Conservation (phyloP, 768 basidiomycete genomes). For the Asterophora parasitica region DNA sequence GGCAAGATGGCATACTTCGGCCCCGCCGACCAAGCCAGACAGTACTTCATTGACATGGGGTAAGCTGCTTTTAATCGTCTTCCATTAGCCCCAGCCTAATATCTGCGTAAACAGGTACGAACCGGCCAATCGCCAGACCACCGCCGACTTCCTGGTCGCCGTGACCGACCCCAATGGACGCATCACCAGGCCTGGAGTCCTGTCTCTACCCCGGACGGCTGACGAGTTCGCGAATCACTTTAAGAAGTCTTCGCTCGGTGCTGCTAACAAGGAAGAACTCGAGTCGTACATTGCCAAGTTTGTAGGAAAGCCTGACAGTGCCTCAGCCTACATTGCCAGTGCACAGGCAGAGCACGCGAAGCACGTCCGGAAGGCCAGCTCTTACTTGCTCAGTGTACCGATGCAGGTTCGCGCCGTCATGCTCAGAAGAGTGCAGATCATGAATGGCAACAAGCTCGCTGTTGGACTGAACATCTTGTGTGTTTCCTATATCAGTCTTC, state of each 20-base stretch:
- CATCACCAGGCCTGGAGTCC: constrained; percentile 37
- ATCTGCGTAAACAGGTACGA: constrained; percentile 32
- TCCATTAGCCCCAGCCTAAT: not conserved
- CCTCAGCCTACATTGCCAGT: constrained; percentile 40
- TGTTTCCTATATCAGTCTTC: constrained; percentile 21
- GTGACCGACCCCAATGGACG: constrained; percentile 62
- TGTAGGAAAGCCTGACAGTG: constrained; percentile 40
- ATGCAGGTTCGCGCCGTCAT: constrained; percentile 45
- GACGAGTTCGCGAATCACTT: constrained; percentile 53
- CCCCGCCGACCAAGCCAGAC: constrained; percentile 53
- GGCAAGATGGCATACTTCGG: constrained; percentile 76
- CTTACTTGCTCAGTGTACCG: constrained; percentile 40
- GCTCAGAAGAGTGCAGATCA: constrained; percentile 39
- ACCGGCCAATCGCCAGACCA: constrained; percentile 61
- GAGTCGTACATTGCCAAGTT: constrained; percentile 38
- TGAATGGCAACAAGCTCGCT: constrained; percentile 34
- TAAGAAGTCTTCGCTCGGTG: constrained; percentile 32
- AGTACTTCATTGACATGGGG: constrained; percentile 68
- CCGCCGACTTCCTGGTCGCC: constrained; percentile 58
- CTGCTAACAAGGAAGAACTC: constrained; percentile 41
- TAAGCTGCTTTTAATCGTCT: constrained; percentile 6
- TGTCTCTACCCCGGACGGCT: constrained; percentile 46
- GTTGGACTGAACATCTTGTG: constrained; percentile 32
- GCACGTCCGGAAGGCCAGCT: constrained; percentile 33
- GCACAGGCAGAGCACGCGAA: constrained; percentile 49